phyloP scores from a whole-genome alignment of 1,139 yeast species.

The Candida sp. region DNA sequence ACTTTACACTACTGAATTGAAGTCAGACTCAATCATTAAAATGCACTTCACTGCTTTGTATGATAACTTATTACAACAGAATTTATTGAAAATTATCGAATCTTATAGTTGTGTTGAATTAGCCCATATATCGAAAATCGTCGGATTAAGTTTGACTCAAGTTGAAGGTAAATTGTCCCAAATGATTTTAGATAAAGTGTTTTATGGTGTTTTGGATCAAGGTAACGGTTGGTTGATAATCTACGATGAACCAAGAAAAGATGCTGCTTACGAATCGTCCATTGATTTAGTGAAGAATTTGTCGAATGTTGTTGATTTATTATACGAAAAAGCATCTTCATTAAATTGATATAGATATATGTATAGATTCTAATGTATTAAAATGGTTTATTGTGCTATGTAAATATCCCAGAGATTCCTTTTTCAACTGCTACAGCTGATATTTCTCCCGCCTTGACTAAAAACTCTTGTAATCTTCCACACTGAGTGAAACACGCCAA shows the following conservation, averaged over 20 bases:
- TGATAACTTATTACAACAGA: slow-evolving; percentile 90
- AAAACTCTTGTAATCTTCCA: slow-evolving; percentile 62
- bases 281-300: slow-evolving; percentile 84
- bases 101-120: slow-evolving; percentile 95
- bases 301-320: slow-evolving; percentile 83
- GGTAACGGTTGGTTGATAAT: slow-evolving; percentile 97
- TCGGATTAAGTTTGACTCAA: slow-evolving; percentile 84
- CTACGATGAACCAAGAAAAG: slow-evolving; percentile 85
- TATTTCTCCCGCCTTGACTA: slow-evolving; percentile 55
- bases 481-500: slow-evolving; percentile 53
- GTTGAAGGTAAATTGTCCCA: slow-evolving; percentile 94
- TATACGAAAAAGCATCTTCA: slow-evolving; percentile 91
- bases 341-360: slow-evolving; percentile 52
- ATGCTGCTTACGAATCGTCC: slow-evolving; percentile 86
- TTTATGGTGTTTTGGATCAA: slow-evolving; percentile 95
- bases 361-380: neutral
- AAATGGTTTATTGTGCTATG: slow-evolving; percentile 4
- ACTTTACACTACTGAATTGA: slow-evolving; percentile 70
- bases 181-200: slow-evolving; percentile 93
- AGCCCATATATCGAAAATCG: slow-evolving; percentile 79
- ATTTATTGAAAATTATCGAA: slow-evolving; percentile 90
- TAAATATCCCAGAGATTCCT: slow-evolving; percentile 27
- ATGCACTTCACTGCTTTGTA: slow-evolving; percentile 91
- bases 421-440: slow-evolving; percentile 46
- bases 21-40: slow-evolving; percentile 84